Percentiles rank a stretch among this genome's conserved stretches.
phyloP scores from a whole-genome alignment of 108 stramenopile genomes.

The Skeletonema menzelii region DNA sequence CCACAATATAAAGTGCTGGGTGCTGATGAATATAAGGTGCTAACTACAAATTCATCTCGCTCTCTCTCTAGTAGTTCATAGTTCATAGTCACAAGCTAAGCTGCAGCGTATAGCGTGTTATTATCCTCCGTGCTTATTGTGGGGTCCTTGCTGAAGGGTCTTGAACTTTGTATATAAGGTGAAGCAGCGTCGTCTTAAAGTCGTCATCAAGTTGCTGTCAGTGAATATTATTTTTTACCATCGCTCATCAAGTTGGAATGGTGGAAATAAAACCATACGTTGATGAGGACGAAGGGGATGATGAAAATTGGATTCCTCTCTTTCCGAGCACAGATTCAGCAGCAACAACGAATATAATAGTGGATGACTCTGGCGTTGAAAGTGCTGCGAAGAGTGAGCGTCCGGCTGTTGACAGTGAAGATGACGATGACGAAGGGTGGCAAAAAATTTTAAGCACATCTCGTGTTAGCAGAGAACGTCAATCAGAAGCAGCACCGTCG shows the following conservation, averaged over 20 bases:
- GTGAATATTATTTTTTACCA: not conserved
- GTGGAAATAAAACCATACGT: constrained; percentile 42
- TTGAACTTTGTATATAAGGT: not conserved
- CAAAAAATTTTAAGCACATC: constrained; percentile 7
- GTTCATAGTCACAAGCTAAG: too few relatives aligned
- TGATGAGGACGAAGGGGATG: constrained; percentile 27
- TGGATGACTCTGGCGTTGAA: not conserved
- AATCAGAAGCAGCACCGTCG: not conserved
- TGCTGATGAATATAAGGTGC: too few relatives aligned
- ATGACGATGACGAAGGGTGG: constrained; percentile 18
- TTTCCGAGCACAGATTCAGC: not conserved
- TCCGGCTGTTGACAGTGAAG: not conserved
- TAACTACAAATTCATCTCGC: too few relatives aligned
- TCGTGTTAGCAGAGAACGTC: not conserved
- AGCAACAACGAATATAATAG: not conserved
- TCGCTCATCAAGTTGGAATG: constrained; percentile 4
- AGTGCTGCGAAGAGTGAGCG: not conserved
- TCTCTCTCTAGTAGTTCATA: too few relatives aligned
- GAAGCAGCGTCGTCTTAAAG: not conserved
- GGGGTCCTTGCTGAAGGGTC: too few relatives aligned
- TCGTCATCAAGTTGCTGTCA: not conserved
- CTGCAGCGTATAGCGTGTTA: too few relatives aligned
- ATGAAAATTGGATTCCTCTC: constrained; percentile 35
- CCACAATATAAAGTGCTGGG: too few relatives aligned
- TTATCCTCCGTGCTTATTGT: too few relatives aligned